A percentile compares a stretch with the other conserved stretches of the same genome.
Evolutionary conservation across 1,139 yeast genomes (phyloP).

Genomic region (Ashbya aceris): DNA sequence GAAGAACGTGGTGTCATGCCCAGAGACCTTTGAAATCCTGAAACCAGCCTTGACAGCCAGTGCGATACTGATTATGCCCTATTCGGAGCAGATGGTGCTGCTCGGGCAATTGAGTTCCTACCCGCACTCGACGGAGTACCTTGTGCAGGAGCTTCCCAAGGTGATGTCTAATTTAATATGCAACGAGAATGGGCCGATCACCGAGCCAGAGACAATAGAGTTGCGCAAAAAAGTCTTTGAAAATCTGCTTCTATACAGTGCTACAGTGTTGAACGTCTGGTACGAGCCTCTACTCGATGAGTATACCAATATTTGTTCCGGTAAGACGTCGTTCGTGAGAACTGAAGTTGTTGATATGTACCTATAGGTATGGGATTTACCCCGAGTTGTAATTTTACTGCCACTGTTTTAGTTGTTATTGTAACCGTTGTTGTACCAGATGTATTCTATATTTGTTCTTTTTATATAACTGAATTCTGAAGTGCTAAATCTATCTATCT

Average conservation of each 20-base stretch:
- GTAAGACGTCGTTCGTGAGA: constrained; percentile 4
- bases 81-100: constrained; percentile 30
- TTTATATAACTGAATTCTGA: not conserved
- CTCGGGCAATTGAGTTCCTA: constrained; percentile 23
- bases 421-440: not conserved
- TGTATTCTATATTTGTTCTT: not conserved
- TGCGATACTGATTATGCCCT: constrained; percentile 25
- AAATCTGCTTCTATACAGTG: constrained; percentile 19
- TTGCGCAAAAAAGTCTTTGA: constrained; percentile 25
- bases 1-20: constrained; percentile 23
- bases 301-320: constrained; percentile 15
- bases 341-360: constrained; percentile 6
- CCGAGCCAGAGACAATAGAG: constrained; percentile 28
- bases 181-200: constrained; percentile 19
- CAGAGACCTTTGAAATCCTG: constrained; percentile 19
- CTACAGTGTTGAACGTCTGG: constrained; percentile 27
- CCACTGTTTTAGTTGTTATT: no score
- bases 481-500: not conserved
- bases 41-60: constrained; percentile 18
- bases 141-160: constrained; percentile 25
- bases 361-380: constrained; percentile 1
- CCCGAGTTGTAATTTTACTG: not conserved
- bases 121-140: constrained; percentile 19
- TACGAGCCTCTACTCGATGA: constrained; percentile 23
- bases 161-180: constrained; percentile 30